phyloP scores from a whole-genome alignment of 106 monocot genomes.

The Dendrobium chrysotoxum region DNA sequence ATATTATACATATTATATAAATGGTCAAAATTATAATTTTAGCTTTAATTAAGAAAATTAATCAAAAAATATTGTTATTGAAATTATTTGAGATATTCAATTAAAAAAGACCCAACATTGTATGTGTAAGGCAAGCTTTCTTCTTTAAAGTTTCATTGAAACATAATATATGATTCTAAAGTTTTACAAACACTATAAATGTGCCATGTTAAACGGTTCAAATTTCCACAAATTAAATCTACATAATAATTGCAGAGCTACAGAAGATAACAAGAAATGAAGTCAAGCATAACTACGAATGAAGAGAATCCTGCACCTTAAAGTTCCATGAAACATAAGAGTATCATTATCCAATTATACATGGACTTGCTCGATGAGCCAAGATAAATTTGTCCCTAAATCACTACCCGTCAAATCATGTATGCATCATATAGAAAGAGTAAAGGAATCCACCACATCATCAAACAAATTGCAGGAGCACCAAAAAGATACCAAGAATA shows the following conservation, averaged over 20 bases:
- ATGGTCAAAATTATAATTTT: too few relatives aligned
- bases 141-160: neutral
- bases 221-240: neutral
- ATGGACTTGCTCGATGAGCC: neutral
- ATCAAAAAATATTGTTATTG: too few relatives aligned
- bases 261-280: neutral
- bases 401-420: neutral
- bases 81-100: too few relatives aligned
- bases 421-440: neutral
- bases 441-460: neutral
- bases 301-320: neutral
- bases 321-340: neutral
- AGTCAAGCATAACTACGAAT: neutral
- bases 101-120: too few relatives aligned
- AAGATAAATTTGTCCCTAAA: neutral
- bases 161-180: neutral
- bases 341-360: neutral
- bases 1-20: too few relatives aligned
- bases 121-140: too few relatives aligned
- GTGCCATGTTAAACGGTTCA: neutral
- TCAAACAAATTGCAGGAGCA: neutral
- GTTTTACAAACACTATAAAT: neutral
- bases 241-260: neutral
- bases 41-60: too few relatives aligned
- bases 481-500: neutral